Conservation (phyloP, 2,329 filamentous ascomycete genomes). For the Fusarium nurragi region DNA sequence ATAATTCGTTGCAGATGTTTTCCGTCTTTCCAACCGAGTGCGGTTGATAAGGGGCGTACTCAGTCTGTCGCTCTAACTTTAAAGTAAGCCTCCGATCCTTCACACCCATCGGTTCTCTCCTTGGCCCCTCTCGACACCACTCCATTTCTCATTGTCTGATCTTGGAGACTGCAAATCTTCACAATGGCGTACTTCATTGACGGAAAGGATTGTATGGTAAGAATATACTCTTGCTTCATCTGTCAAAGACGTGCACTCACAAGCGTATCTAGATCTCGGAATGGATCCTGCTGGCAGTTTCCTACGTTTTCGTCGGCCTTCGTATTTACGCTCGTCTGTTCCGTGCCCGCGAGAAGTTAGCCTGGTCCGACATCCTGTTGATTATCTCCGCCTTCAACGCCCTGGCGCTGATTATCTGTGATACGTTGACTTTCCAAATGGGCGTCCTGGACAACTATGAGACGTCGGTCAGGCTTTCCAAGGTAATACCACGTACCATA, state of each 20-base stretch:
- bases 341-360: slow-evolving; percentile 44
- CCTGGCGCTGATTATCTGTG: slow-evolving; percentile 48
- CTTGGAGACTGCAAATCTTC: neutral
- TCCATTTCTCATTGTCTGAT: neutral
- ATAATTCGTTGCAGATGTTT: slow-evolving; percentile 2
- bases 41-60: neutral
- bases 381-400: slow-evolving; percentile 45
- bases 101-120: neutral
- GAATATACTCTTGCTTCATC: fast-evolving
- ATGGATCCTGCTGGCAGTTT: slow-evolving; percentile 46
- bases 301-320: slow-evolving; percentile 44
- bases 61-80: neutral
- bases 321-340: slow-evolving; percentile 49
- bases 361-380: slow-evolving; percentile 45
- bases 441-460: slow-evolving; percentile 46
- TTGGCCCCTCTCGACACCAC: neutral
- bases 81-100: slow-evolving; percentile 9
- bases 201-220: slow-evolving; percentile 39
- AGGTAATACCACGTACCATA: slow-evolving; percentile 24
- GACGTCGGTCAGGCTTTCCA: slow-evolving; percentile 46
- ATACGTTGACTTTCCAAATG: slow-evolving; percentile 47
- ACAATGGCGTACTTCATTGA: slow-evolving; percentile 38
- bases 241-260: neutral
- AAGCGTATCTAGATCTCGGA: slow-evolving; percentile 43
- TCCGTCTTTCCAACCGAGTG: slow-evolving; percentile 6